These are phyloP conservation scores for Babesia bovis DNA, from an alignment of 169 alveolate genomes.

Conservation along the genomic window DNA sequence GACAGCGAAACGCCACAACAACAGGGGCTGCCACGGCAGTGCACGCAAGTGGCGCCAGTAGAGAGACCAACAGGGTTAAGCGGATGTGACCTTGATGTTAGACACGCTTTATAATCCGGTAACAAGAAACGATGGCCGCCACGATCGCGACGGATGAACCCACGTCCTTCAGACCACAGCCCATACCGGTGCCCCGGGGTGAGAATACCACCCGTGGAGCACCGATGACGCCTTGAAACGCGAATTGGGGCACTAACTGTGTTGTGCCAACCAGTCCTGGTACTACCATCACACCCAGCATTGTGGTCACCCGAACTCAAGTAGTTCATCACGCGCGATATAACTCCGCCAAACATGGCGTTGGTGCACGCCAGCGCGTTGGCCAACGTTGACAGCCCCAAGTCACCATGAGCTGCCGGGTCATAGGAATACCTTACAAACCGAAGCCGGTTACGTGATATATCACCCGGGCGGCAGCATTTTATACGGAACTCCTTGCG, in stretches of 20 bases:
- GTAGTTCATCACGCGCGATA: conserved; percentile 6
- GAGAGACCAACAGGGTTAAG: not conserved
- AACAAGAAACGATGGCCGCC: not conserved
- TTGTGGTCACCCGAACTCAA: conserved; percentile 21
- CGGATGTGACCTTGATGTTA: not conserved
- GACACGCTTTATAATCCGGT: not conserved
- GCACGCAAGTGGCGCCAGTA: not conserved
- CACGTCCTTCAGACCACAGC: not conserved
- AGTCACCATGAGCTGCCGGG: not conserved
- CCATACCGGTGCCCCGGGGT: not conserved
- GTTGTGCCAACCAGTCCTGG: conserved; percentile 16
- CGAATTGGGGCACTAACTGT: not conserved
- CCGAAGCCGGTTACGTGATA: conserved; percentile 4
- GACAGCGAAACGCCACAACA: not conserved
- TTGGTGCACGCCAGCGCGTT: conserved; percentile 9
- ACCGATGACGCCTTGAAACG: not conserved
- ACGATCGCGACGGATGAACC: not conserved
- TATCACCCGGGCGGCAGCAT: conserved; percentile 10
- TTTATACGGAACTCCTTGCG: conserved; percentile 17
- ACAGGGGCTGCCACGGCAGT: not conserved
- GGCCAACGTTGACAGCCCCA: not conserved
- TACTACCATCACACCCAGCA: conserved; percentile 9
- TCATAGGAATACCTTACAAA: conserved; percentile 1
- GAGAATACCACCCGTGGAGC: not conserved
- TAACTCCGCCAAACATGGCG: not conserved